Base-by-base conservation (phyloP, 2,329 filamentous ascomycete genomes). In the Alternaria panax region DNA sequence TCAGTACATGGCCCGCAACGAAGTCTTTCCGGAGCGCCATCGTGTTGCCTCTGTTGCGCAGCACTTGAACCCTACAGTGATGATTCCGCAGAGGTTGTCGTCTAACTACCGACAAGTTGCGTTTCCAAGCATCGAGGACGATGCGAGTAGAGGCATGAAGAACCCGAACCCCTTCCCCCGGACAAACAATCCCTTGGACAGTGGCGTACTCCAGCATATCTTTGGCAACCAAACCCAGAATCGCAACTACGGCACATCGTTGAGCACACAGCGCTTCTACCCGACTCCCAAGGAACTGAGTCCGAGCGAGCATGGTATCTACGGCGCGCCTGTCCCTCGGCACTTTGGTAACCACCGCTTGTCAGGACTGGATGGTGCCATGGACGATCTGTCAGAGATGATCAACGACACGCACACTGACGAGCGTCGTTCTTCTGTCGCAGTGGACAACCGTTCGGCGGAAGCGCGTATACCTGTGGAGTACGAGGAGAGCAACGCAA, bases 331-430 rank as follows among this genome's bases (percentile, higher is more conserved):
- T 30, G 42, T 59, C 40, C 47, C 57, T 56, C 68, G 71, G 51
- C 60, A 64, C 25, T 65, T 67, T 57, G 64, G 68, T 60, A 64
- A 69, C 50, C 63, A 72, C 52, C 68, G 68, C 50, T 57, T 75
- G 43, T 75, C 72, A 62, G 74, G 74, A 22, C 65, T 78, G 48
- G 77, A 79, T 56, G 78, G 78, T 32, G 74, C 77, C 8, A 74
- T 78, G 74, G 77, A 79, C 45, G 77, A 79, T 42, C 57, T 79
- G 32, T 69, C 69, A 30, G 76, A 74, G 14, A 57, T 78, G 56
- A 61, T 71, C 18, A 46, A 62, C 22, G 66, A 72, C 40, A 67
- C 63, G 14, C 51, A 60, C 7, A 28, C 66, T 47, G 61, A 64
- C 30, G 65, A 70, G 12, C 38, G 54, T 34, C 48, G 51, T 25